phyloP scores from a whole-genome alignment of 2,329 filamentous ascomycete genomes.

The Pleochaeta shiraiana region DNA sequence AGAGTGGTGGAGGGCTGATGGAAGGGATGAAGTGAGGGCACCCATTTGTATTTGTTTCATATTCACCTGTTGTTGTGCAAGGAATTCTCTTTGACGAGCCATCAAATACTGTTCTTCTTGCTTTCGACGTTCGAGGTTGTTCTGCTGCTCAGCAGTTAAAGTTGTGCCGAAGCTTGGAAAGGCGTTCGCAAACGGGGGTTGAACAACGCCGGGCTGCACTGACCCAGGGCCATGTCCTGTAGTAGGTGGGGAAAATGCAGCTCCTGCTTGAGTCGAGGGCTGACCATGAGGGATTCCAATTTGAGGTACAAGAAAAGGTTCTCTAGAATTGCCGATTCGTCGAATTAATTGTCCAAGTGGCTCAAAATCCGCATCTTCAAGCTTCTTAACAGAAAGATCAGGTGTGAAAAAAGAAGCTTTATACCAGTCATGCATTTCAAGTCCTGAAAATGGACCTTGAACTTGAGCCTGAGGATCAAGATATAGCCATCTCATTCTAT shows the following conservation, averaged over 20 bases:
- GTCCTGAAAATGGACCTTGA: conserved; percentile 84
- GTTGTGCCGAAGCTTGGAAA: conserved; percentile 96
- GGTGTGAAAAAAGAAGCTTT: conserved; percentile 96
- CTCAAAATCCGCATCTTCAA: conserved; percentile 87
- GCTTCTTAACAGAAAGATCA: conserved; percentile 82
- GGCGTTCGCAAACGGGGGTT: conserved; percentile 77
- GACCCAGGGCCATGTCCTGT: conserved; percentile 18
- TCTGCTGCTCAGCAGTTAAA: conserved; percentile 91
- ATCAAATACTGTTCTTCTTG: conserved; percentile 97
- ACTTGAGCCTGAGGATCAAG: conserved; percentile 81
- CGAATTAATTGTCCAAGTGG: conserved; percentile 86
- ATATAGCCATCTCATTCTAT: conserved; percentile 97
- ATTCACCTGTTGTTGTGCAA: conserved; percentile 67
- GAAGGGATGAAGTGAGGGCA: conserved; percentile 32
- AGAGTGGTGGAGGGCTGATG: conserved; percentile 90
- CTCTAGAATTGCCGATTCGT: conserved; percentile 88
- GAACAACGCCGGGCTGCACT: conserved; percentile 38
- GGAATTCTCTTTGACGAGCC: conserved; percentile 84
- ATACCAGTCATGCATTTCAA: conserved; percentile 99
- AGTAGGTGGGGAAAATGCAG: conserved; percentile 18
- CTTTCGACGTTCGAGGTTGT: conserved; percentile 86
- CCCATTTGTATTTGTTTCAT: conserved; percentile 49
- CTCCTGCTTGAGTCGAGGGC: conserved; percentile 26
- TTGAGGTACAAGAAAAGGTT: conserved; percentile 93
- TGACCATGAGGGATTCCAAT: conserved; percentile 86